Evolutionary conservation across 2,329 filamentous ascomycete genomes (phyloP).

Genomic region (Achaetomium macrosporum): DNA sequence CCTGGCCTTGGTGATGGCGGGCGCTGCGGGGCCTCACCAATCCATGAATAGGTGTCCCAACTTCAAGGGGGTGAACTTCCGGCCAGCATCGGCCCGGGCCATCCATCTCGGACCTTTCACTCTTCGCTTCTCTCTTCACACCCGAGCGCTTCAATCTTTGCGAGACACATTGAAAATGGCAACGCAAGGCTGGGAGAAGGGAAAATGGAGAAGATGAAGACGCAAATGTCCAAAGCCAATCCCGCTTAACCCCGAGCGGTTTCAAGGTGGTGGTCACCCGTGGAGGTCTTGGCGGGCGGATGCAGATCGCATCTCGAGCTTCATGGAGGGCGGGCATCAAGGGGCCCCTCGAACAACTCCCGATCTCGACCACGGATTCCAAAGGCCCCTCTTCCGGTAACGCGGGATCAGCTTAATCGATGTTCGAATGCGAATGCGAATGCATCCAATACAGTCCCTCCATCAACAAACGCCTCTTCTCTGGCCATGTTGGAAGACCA

Average conservation of each 20-base stretch:
- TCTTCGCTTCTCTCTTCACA: background rate
- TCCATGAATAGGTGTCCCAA: background rate
- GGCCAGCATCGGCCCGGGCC: too few relatives aligned
- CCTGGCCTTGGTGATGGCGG: background rate
- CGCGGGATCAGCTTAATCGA: slow-evolving; percentile 1
- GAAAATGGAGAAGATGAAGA: background rate
- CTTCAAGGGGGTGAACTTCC: background rate
- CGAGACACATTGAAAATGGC: background rate
- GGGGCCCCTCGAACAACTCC: background rate
- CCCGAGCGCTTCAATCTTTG: background rate
- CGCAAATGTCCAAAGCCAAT: background rate
- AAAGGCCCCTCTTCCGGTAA: background rate
- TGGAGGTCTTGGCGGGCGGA: background rate
- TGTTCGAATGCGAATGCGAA: slow-evolving; percentile 1
- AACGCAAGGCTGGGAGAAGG: background rate
- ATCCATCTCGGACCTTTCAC: background rate
- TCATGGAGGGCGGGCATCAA: background rate
- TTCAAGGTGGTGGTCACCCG: too few relatives aligned
- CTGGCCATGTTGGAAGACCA: background rate
- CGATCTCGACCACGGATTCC: background rate
- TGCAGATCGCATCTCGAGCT: slow-evolving; percentile 9
- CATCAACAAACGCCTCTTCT: background rate
- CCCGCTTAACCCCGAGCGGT: too few relatives aligned
- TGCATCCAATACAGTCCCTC: background rate
- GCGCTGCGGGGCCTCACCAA: slow-evolving; percentile 12